Conservation (phyloP, 371 early-diverging fungal genomes). For the Mortierella sp. region DNA sequence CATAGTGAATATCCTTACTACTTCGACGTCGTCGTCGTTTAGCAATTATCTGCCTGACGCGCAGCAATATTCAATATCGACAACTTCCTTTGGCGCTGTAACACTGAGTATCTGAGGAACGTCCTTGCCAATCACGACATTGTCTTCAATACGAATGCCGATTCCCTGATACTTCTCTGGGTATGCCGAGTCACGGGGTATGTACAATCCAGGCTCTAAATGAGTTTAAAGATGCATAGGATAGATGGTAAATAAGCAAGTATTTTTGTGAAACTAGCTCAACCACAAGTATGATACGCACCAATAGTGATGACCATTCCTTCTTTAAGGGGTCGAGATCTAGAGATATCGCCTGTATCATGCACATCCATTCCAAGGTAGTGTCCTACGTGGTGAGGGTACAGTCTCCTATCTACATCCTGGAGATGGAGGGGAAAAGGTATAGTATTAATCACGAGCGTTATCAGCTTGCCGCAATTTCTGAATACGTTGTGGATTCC, state of each 20-base stretch:
- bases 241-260: neutral
- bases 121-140: constrained; percentile 83
- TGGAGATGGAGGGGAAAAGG: constrained; percentile 12
- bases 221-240: neutral
- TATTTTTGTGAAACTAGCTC: neutral
- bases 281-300: constrained; percentile 25
- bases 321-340: constrained; percentile 75
- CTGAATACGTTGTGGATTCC: neutral
- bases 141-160: constrained; percentile 97
- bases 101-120: constrained; percentile 78
- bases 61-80: constrained; percentile 87
- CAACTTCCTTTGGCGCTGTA: constrained; percentile 88
- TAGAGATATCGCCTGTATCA: constrained; percentile 82
- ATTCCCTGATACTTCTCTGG: constrained; percentile 90
- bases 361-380: constrained; percentile 97
- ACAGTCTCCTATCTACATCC: constrained; percentile 81
- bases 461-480: too few relatives aligned
- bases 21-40: too few relatives aligned
- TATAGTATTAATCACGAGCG: too few relatives aligned
- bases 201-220: constrained; percentile 93
- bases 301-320: constrained; percentile 95
- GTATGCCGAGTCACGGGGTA: constrained; percentile 82
- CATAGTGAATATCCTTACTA: too few relatives aligned
- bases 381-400: constrained; percentile 96
- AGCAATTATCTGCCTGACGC: constrained; percentile 11